These are phyloP conservation scores for Gastrodia elata DNA, from an alignment of 106 monocot genomes.

Conservation along the genomic window DNA sequence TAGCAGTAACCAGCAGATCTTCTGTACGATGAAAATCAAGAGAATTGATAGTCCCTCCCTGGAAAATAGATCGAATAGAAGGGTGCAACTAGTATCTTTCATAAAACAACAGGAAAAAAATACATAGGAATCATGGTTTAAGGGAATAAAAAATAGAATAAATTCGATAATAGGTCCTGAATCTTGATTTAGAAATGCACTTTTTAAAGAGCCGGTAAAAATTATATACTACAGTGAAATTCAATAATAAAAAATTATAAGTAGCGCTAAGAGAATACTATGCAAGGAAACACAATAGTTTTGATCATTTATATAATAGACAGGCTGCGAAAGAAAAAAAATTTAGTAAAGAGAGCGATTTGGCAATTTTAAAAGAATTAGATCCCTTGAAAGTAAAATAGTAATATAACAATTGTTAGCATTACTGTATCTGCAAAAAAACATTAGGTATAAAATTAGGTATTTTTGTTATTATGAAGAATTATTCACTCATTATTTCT, in stretches of 20 bases:
- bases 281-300: background rate
- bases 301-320: constrained; percentile 3
- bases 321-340: background rate
- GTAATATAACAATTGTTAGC: too few species aligned
- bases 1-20: constrained; percentile 71
- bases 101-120: background rate
- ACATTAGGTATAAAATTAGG: too few species aligned
- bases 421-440: too few species aligned
- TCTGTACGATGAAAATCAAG: constrained; percentile 90
- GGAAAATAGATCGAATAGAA: constrained; percentile 1
- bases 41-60: constrained; percentile 76
- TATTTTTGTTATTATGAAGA: too few species aligned
- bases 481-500: too few species aligned
- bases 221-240: background rate
- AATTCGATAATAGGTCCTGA: background rate
- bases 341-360: background rate
- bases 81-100: background rate
- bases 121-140: background rate
- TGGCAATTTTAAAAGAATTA: background rate
- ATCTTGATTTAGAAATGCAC: background rate
- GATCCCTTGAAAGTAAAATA: background rate
- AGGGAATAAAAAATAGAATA: background rate
- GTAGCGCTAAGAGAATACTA: background rate
- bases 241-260: background rate
- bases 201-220: background rate